A percentile compares a stretch with the other conserved stretches of the same genome.
Evolutionary conservation across 305 asterid genomes (phyloP).

Genomic region (Solanum hybrid): DNA sequence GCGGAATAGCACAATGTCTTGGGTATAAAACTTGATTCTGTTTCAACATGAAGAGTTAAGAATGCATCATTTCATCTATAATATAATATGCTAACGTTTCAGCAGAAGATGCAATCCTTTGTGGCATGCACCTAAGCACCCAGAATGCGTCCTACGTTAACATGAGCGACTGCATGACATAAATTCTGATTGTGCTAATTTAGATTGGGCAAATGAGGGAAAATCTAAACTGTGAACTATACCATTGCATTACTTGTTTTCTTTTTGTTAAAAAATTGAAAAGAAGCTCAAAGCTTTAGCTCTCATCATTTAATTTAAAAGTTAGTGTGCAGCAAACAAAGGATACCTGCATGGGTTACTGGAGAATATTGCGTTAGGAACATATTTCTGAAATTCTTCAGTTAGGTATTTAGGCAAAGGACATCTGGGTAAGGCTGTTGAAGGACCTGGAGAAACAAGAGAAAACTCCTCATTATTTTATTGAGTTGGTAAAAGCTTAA

Average conservation of each 20-base stretch:
- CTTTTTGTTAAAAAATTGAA: background rate
- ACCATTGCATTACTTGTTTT: background rate
- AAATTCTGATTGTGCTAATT: background rate
- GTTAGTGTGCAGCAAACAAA: background rate
- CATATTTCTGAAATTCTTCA: slow-evolving; percentile 61
- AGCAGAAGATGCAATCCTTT: background rate
- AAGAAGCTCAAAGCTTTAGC: background rate
- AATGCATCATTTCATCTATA: background rate
- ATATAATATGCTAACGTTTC: background rate
- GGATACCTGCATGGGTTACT: slow-evolving; percentile 94
- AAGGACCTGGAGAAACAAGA: slow-evolving; percentile 56
- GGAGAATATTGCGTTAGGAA: slow-evolving; percentile 65
- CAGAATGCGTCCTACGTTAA: background rate
- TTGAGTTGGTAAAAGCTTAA: background rate
- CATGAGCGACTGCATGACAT: background rate
- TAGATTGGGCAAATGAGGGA: background rate
- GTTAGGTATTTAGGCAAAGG: slow-evolving; percentile 72
- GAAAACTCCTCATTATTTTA: background rate
- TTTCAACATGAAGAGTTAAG: slow-evolving; percentile 6
- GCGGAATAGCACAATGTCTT: slow-evolving; percentile 83
- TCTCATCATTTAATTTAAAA: background rate
- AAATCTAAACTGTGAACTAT: background rate
- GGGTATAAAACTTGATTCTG: slow-evolving; percentile 87
- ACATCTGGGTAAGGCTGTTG: slow-evolving; percentile 77
- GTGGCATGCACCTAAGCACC: background rate